Evolutionary conservation across 2,329 filamentous ascomycete genomes (phyloP), one percentile per base, ranked within the genome.

Genomic region (Pezicula carpinea): DNA sequence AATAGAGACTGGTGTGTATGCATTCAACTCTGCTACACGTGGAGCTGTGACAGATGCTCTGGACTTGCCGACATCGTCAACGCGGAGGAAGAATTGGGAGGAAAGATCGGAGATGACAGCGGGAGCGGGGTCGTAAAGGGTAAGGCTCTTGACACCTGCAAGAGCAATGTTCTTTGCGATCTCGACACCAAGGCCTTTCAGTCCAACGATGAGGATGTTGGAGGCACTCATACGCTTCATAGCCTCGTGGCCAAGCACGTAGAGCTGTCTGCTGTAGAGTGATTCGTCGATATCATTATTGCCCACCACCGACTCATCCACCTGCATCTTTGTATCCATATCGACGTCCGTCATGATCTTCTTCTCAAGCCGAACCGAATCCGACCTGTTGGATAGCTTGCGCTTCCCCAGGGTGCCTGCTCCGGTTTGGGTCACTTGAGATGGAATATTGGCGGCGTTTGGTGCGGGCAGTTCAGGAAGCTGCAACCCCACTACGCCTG

Each of bases 141-240:
- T 93, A 58, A 99, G 74, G 64, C 91, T 96, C 78, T 99, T 99
- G 71, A 99, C 93, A 66, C 93, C 93, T 59, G 93, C 93, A 59
- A 99, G 84, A 50, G 93, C 93, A 63, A 99, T 89, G 64, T 99
- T 99, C 79, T 99, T 99, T 63, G 93, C 92, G 60, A 99, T 93
- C 71, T 99, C 93, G 47, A 96, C 92, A 73, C 93, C 93, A 34
- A 99, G 80, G 43, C 93, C 93, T 68, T 93, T 92, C 57, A 97
- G 75, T 54, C 93, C 93, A 53, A 92, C 87, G 47, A 99, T 78
- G 44, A 99, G 86, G 50, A 99, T 81, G 64, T 97, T 95, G 46
- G 93, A 97, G 52, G 90, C 88, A 63, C 91, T 82, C 93, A 99
- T 99, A 63, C 93, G 90, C 78, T 95, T 97, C 93, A 99, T 99